phyloP scores from a whole-genome alignment of 1,284 basidiomycete genomes.

The Puccinia hordei region DNA sequence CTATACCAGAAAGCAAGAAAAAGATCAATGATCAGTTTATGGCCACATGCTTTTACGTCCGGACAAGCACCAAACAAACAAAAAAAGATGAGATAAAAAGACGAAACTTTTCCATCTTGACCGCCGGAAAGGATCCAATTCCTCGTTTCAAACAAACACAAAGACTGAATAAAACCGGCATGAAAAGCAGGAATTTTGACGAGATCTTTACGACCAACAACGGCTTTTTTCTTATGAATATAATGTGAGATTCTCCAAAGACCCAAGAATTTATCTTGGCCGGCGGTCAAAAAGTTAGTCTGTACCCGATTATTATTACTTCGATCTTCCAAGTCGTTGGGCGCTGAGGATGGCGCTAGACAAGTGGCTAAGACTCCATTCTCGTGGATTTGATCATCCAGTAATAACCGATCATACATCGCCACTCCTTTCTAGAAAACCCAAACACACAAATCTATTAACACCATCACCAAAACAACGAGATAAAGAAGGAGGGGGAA shows the following conservation, averaged over 20 bases:
- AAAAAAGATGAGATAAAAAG: background rate
- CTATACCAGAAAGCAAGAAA: slow-evolving; percentile 9
- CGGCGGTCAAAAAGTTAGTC: slow-evolving; percentile 35
- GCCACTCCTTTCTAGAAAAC: slow-evolving; percentile 1
- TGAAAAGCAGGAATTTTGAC: background rate
- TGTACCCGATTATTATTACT: background rate
- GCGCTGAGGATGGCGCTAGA: background rate
- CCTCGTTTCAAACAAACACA: background rate
- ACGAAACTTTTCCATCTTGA: slow-evolving; percentile 33
- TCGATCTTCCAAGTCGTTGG: too few relatives aligned
- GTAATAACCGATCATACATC: background rate
- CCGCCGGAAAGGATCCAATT: slow-evolving; percentile 14
- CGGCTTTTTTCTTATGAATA: background rate
- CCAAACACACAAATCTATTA: background rate
- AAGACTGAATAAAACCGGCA: background rate
- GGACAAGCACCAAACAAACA: background rate
- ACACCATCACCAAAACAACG: background rate
- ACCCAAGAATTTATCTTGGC: slow-evolving; percentile 24
- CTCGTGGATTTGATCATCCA: slow-evolving; percentile 36
- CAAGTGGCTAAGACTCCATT: slow-evolving; percentile 42
- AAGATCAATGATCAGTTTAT: background rate
- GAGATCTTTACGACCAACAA: background rate
- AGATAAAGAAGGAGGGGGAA: slow-evolving; percentile 1
- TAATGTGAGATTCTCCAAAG: slow-evolving; percentile 31
- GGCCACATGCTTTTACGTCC: too few relatives aligned